phyloP scores from a whole-genome alignment of 768 basidiomycete genomes.

The Macrolepiota fuliginosa region DNA sequence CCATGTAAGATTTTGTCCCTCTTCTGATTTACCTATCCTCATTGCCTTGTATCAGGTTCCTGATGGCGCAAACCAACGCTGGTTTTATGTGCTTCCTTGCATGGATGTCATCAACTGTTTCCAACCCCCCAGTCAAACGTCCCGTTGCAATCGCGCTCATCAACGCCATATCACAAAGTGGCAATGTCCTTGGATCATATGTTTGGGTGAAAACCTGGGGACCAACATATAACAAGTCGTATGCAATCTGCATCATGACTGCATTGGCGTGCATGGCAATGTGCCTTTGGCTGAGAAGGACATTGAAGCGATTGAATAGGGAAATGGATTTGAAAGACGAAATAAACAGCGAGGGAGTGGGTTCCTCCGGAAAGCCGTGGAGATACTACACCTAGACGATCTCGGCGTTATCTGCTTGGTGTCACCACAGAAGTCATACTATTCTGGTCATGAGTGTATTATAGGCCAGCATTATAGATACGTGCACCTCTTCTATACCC shows the following conservation, averaged over 20 bases:
- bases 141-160: constrained; percentile 84
- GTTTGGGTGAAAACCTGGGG: constrained; percentile 71
- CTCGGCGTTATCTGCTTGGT: not conserved
- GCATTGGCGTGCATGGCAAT: constrained; percentile 49
- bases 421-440: not conserved
- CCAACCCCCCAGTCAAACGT: constrained; percentile 78
- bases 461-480: not conserved
- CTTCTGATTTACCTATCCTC: not conserved
- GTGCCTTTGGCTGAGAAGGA: constrained; percentile 45
- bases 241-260: constrained; percentile 67
- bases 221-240: constrained; percentile 67
- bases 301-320: constrained; percentile 40
- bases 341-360: constrained; percentile 28
- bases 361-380: constrained; percentile 22
- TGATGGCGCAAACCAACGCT: constrained; percentile 74
- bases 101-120: constrained; percentile 49
- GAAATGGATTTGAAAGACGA: constrained; percentile 36
- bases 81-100: constrained; percentile 67
- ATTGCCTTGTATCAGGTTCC: constrained; percentile 45
- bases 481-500: not conserved
- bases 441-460: not conserved
- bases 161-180: constrained; percentile 79
- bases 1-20: constrained; percentile 38
- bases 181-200: constrained; percentile 84
- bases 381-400: constrained; percentile 4